Evolutionary conservation across 257 asterid genomes (phyloP), one percentile per base, ranked within the genome.

Genomic region (Henckelia pumila): DNA sequence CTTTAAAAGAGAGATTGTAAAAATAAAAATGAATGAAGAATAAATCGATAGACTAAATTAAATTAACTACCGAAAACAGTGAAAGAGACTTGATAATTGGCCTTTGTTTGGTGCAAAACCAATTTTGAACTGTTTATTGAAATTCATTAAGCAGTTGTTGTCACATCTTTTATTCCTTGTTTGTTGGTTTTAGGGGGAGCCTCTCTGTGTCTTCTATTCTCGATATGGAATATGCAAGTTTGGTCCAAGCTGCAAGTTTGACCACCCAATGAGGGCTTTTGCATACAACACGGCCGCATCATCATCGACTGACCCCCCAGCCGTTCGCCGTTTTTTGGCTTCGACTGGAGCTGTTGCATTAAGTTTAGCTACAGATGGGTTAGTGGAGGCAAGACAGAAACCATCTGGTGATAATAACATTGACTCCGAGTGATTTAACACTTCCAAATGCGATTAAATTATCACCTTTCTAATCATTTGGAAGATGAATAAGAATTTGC

Each of bases 231-330:
- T 85, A 71, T 94, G 99, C 90, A 94, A 94, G 76, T 94, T 91
- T 80, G 99, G 98, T 61, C 96, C 96, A 71, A 88, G 96, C 83
- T 94, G 99, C 96, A 94, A 91, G 81, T 94, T 85, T 82, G 96
- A 94, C 84, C 99, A 91, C 79, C 97, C 99, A 11, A 91, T 91
- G 98, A 82, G 85, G 65, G 95, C 82, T 67, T 80, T 83, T 71
- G 76, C 89, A 13, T 85, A 86, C 79, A 80, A 81, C 66, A 70
- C 85, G 0, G 83, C 91, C 32, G 79, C 90, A 63, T 69, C 89
- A 75, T 72, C 95, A 37, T 66, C 98, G 74, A 47, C 84, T 59
- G 95, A 88, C 49, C 79, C 80, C 40, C 79, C 88, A 60, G 78
- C 83, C 65, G 83, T 80, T 76, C 84, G 82, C 76, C 85, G 80